Conservation (phyloP, 1,284 basidiomycete species). For the Marasmius oreades region DNA sequence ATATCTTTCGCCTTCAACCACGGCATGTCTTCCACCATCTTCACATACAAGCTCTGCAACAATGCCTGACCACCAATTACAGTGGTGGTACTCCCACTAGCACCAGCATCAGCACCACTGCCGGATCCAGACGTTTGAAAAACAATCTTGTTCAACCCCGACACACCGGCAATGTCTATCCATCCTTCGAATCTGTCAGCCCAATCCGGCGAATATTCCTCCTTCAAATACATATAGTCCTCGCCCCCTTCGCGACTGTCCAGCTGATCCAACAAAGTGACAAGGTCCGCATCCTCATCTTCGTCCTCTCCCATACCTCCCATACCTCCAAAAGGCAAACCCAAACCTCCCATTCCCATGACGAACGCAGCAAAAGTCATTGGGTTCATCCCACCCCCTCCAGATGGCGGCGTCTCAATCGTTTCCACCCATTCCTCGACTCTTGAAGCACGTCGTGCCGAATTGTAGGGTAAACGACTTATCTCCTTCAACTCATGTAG, state of each 20-base stretch:
- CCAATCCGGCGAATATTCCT: slow-evolving; percentile 55
- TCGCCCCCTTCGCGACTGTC: slow-evolving; percentile 43
- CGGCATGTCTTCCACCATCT: slow-evolving; percentile 49
- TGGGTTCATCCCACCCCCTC: slow-evolving; percentile 36
- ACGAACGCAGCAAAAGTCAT: slow-evolving; percentile 66
- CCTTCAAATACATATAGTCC: slow-evolving; percentile 54
- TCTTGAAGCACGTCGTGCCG: slow-evolving; percentile 38
- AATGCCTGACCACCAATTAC: slow-evolving; percentile 12
- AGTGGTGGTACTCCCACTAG: neutral
- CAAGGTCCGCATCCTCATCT: slow-evolving; percentile 42
- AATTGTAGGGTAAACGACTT: slow-evolving; percentile 35
- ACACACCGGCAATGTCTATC: slow-evolving; percentile 31
- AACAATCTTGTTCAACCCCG: neutral
- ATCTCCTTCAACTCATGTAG: slow-evolving; percentile 42
- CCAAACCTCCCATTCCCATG: slow-evolving; percentile 43
- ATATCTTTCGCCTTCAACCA: slow-evolving; percentile 48
- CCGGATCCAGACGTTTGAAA: neutral
- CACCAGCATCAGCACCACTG: neutral
- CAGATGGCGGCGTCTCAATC: slow-evolving; percentile 36
- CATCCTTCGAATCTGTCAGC: slow-evolving; percentile 55
- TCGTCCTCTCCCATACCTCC: slow-evolving; percentile 24
- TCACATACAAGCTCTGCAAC: slow-evolving; percentile 38
- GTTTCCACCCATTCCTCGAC: slow-evolving; percentile 52
- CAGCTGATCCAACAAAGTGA: slow-evolving; percentile 45
- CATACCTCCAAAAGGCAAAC: slow-evolving; percentile 36